Evolutionary conservation across 805 yeast species (phyloP).

Genomic region (Metschnikowia gruessii): DNA sequence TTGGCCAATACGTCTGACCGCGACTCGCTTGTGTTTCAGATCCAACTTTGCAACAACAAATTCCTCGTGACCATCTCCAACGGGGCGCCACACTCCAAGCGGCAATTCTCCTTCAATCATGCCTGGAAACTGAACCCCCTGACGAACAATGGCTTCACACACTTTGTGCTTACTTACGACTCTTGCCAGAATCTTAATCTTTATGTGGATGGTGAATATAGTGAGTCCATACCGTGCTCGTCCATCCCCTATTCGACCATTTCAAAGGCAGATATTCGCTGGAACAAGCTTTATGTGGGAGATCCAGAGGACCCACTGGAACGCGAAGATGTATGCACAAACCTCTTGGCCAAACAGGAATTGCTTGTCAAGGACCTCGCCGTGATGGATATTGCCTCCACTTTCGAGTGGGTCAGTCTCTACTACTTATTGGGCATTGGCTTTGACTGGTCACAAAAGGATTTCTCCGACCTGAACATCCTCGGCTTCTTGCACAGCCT

Average conservation of each 20-base stretch:
- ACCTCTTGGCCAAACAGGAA: conserved; percentile 23
- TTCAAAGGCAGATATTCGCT: conserved; percentile 24
- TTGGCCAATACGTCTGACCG: conserved; percentile 27
- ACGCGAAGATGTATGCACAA: conserved; percentile 7
- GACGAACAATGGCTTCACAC: conserved; percentile 26
- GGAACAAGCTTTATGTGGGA: conserved; percentile 41
- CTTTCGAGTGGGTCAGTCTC: conserved; percentile 51
- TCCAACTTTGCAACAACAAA: conserved; percentile 29
- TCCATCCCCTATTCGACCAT: conserved; percentile 17
- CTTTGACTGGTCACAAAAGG: conserved; percentile 46
- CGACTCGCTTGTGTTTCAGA: conserved; percentile 25
- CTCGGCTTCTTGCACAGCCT: conserved; percentile 7
- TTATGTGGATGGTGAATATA: conserved; percentile 49
- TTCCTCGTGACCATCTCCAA: conserved; percentile 30
- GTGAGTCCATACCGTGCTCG: conserved; percentile 42
- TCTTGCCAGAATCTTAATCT: conserved; percentile 39
- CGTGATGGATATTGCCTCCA: conserved; percentile 35
- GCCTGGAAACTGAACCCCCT: conserved; percentile 14
- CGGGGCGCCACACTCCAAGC: conserved; percentile 23
- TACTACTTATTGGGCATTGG: conserved; percentile 47
- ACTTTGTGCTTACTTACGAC: conserved; percentile 39
- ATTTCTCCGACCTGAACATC: conserved; percentile 32
- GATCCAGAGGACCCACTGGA: conserved; percentile 10
- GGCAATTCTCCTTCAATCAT: conserved; percentile 37
- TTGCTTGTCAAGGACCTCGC: conserved; percentile 37